These are phyloP conservation scores for Aspergillus fijiensis DNA, from an alignment of 2,329 filamentous ascomycete genomes.

Conservation along the genomic window DNA sequence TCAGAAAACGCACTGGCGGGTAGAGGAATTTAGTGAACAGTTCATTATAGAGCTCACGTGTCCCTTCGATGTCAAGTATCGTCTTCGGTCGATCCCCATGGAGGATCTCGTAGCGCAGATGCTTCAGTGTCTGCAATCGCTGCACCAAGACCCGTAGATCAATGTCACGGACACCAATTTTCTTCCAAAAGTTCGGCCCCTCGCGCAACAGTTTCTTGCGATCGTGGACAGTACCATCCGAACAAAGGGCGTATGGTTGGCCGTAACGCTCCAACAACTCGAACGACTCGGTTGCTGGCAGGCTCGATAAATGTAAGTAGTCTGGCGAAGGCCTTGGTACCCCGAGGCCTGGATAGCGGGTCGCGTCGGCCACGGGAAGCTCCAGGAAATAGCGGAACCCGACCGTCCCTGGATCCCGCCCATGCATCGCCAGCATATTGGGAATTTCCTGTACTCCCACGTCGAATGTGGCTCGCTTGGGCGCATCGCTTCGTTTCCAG, in stretches of 20 bases:
- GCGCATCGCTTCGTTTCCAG: constrained; percentile 26
- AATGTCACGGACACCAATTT: constrained; percentile 43
- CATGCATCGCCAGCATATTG: constrained; percentile 49
- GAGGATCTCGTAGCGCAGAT: constrained; percentile 37
- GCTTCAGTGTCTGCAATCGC: constrained; percentile 35
- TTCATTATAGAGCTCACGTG: constrained; percentile 32
- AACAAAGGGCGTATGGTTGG: constrained; percentile 38
- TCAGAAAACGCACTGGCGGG: constrained; percentile 32
- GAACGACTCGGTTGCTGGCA: constrained; percentile 33
- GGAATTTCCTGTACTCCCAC: constrained; percentile 49
- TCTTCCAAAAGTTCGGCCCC: constrained; percentile 42
- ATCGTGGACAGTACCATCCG: constrained; percentile 36
- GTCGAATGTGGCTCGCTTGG: constrained; percentile 43
- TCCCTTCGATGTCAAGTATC: constrained; percentile 36
- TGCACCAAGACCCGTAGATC: constrained; percentile 34
- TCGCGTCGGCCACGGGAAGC: constrained; percentile 42
- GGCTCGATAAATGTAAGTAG: constrained; percentile 23
- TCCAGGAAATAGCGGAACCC: constrained; percentile 51
- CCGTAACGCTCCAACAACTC: constrained; percentile 36
- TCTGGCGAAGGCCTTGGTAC: constrained; percentile 20
- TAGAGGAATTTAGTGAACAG: constrained; percentile 42
- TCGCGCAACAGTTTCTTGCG: constrained; percentile 38
- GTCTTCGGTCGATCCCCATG: constrained; percentile 31
- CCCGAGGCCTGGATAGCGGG: constrained; percentile 25
- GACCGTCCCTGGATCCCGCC: constrained; percentile 47